Conservation (phyloP, 495 filamentous ascomycete genomes). For the Clohesyomyces aquaticus region DNA sequence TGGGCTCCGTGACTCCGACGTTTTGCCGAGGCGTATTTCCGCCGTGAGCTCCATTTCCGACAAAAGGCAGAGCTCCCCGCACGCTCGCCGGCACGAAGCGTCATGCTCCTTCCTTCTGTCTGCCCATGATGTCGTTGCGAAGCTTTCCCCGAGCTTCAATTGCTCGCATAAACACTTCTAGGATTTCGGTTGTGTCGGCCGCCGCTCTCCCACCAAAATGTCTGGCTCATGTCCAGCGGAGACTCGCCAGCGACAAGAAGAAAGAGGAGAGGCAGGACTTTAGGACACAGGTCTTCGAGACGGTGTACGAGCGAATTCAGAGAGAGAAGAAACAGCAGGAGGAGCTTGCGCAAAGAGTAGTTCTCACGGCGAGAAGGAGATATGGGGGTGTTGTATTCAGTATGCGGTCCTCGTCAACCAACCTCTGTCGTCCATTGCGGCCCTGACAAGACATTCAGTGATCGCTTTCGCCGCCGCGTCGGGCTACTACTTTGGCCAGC, state of each 20-base stretch:
- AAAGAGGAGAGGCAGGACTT: conserved; percentile 52
- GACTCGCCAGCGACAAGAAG: conserved; percentile 20
- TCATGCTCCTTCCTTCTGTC: not conserved
- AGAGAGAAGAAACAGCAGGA: conserved; percentile 72
- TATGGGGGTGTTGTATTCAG: conserved; percentile 67
- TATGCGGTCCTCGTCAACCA: conserved; percentile 46
- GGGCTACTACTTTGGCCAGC: conserved; percentile 73
- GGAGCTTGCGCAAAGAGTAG: conserved; percentile 62
- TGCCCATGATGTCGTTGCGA: not conserved
- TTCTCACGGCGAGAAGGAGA: conserved; percentile 57
- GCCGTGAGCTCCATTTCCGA: not conserved
- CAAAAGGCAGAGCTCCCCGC: not conserved
- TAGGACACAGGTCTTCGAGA: conserved; percentile 86
- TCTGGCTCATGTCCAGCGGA: conserved; percentile 3
- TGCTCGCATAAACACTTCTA: conserved; percentile 10
- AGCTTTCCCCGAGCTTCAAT: conserved; percentile 3
- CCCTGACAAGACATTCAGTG: conserved; percentile 41
- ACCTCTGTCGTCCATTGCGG: not conserved
- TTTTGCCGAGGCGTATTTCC: not conserved
- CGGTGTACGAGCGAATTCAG: conserved; percentile 73
- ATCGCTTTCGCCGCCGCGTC: conserved; percentile 63
- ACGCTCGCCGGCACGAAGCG: not conserved
- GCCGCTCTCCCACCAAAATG: not conserved
- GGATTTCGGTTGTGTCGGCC: not conserved
- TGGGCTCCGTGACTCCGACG: not conserved